Evolutionary conservation across 2,329 filamentous ascomycete species (phyloP), one percentile per base, ranked within the genome.

Genomic region (Fusarium udum): DNA sequence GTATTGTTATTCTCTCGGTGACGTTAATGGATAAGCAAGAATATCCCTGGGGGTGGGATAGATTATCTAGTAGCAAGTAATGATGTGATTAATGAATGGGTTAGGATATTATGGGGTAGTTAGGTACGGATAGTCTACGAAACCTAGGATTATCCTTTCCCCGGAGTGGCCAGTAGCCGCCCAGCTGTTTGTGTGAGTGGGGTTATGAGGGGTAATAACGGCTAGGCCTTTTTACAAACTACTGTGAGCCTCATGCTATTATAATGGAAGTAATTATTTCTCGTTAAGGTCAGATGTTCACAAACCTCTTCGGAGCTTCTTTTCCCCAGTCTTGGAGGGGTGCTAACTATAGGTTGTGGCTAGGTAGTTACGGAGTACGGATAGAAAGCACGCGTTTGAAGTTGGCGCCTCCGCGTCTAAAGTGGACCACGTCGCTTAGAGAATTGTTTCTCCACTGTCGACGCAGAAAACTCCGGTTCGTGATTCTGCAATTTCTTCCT

Each of bases 401-500:
- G 34, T 40, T 31, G 36, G 65, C 69, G 69, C 70, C 61, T 73
- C 52, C 22, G 67, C 71, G 67, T 71, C 57, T 70, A 69, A 39
- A 20, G 61, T 57, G 37, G 39, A 56, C 10, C 69, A 16, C 24
- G 39, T 72, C 71, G 71, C 71, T 73, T 74, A 73, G 22, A 37
- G 31, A n/a, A 46, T 39, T n/a, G 40, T 28, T 64, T 53, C 52
- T 60, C 69, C 71, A 73, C 67, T 26, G 12, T 32, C 37, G 37
- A 52, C 22, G 36, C 61, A 77, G 71, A 77, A 73, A 72, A 69
- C 62, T 65, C 49, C 59, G 61, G 46, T 68, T 67, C 51, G 56
- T 60, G 72, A 61, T 70, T 73, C 69, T 76, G 48, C 67, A 69
- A 68, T 69, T 67, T 78, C 66, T 62, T 75, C 46, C 48, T 69